Conservation (phyloP, 495 filamentous ascomycete genomes). For the Terfezia claveryi region DNA sequence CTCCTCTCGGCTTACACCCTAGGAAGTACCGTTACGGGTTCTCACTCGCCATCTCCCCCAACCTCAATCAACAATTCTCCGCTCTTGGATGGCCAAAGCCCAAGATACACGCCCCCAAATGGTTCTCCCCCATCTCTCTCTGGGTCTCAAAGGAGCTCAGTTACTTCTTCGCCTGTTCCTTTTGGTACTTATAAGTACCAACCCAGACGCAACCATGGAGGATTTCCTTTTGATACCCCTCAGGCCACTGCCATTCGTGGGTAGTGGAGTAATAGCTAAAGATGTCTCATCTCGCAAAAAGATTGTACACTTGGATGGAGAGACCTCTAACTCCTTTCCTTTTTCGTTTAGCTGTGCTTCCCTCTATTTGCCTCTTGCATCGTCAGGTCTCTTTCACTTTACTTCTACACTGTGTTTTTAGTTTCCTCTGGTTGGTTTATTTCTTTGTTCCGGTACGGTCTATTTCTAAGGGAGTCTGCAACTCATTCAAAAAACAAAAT, state of each 20-base stretch:
- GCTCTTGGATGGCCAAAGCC: neutral
- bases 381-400: neutral
- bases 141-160: neutral
- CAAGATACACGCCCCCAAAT: neutral
- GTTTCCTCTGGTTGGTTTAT: neutral
- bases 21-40: neutral
- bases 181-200: neutral
- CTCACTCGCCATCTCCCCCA: neutral
- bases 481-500: neutral
- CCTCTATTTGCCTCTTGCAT: neutral
- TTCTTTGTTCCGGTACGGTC: neutral
- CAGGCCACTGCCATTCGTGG: neutral
- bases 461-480: neutral
- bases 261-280: neutral
- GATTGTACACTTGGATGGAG: neutral
- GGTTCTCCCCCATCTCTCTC: neutral
- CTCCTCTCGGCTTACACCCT: neutral
- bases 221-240: neutral
- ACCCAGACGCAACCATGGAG: neutral
- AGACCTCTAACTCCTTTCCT: neutral
- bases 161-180: neutral
- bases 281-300: neutral
- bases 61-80: neutral
- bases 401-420: neutral
- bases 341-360: neutral